phyloP scores from a whole-genome alignment of 2,329 filamentous ascomycete species.

The Xylaria sp. region DNA sequence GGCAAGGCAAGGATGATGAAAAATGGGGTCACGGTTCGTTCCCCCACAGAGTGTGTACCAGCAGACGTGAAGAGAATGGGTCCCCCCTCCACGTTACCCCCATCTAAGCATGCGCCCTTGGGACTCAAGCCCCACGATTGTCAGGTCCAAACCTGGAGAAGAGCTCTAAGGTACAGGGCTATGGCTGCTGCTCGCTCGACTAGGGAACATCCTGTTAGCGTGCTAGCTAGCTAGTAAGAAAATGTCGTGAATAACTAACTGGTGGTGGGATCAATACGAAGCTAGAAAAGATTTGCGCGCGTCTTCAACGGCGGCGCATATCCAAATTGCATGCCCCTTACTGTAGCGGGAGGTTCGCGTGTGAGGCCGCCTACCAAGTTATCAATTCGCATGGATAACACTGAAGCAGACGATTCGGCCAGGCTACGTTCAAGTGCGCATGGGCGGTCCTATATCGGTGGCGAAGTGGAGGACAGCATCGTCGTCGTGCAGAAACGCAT shows the following conservation, averaged over 20 bases:
- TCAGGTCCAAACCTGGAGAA: constrained; percentile 33
- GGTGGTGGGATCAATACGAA: constrained; percentile 2
- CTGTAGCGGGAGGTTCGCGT: background rate
- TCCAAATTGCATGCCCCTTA: background rate
- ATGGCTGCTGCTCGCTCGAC: background rate
- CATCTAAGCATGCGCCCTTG: constrained; percentile 30
- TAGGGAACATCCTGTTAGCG: background rate
- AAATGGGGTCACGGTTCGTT: constrained; percentile 27
- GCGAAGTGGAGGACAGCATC: constrained; percentile 26
- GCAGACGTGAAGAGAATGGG: constrained; percentile 28
- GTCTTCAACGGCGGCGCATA: constrained; percentile 9
- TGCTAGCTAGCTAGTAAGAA: background rate
- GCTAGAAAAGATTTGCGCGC: constrained; percentile 1
- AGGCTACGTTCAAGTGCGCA: constrained; percentile 3
- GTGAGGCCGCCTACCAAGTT: constrained; percentile 4
- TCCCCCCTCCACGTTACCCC: constrained; percentile 37
- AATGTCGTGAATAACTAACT: background rate
- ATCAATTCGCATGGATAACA: background rate
- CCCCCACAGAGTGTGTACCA: constrained; percentile 33
- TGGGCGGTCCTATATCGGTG: constrained; percentile 25
- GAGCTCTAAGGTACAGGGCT: constrained; percentile 20
- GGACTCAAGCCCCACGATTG: constrained; percentile 22
- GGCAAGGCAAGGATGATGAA: constrained; percentile 23
- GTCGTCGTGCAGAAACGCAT: constrained; percentile 21
- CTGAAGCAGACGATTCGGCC: constrained; percentile 3